Conservation (phyloP, 805 yeast species). For the Lipomyces kockii region DNA sequence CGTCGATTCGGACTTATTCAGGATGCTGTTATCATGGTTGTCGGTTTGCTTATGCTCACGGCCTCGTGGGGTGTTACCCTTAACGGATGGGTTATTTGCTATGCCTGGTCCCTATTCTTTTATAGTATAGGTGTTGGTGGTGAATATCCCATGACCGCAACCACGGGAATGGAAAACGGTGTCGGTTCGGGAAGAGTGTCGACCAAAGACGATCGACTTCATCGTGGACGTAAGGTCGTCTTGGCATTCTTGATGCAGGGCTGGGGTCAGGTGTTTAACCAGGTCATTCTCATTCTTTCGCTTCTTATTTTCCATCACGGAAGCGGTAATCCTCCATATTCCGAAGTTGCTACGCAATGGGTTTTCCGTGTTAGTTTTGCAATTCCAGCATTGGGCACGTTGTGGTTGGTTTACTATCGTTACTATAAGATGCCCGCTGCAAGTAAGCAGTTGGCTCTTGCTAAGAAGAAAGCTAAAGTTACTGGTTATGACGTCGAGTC, state of each 20-base stretch:
- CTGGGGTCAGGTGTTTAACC: conserved; percentile 46
- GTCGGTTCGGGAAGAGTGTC: conserved; percentile 38
- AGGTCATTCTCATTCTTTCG: conserved; percentile 41
- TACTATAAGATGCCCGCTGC: conserved; percentile 46
- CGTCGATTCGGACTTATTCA: conserved; percentile 64
- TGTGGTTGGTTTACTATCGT: conserved; percentile 49
- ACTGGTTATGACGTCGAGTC: conserved; percentile 47
- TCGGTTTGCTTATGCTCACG: conserved; percentile 63
- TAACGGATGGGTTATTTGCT: conserved; percentile 60
- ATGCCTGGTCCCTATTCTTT: conserved; percentile 55
- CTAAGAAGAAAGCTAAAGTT: conserved; percentile 44
- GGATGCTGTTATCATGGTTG: conserved; percentile 61
- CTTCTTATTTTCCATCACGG: conserved; percentile 44
- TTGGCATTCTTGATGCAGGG: conserved; percentile 46
- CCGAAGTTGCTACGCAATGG: conserved; percentile 48
- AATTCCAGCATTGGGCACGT: conserved; percentile 47
- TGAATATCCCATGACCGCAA: conserved; percentile 68
- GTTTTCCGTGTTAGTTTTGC: conserved; percentile 48
- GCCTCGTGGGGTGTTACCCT: conserved; percentile 63
- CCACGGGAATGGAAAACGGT: conserved; percentile 63
- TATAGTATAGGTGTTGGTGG: conserved; percentile 63
- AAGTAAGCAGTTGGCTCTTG: conserved; percentile 41
- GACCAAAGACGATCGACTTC: conserved; percentile 46
- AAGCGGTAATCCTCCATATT: conserved; percentile 40
- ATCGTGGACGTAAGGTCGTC: conserved; percentile 48